Conservation (phyloP, 257 asterid genomes). For the Nicotiana paniculata region DNA sequence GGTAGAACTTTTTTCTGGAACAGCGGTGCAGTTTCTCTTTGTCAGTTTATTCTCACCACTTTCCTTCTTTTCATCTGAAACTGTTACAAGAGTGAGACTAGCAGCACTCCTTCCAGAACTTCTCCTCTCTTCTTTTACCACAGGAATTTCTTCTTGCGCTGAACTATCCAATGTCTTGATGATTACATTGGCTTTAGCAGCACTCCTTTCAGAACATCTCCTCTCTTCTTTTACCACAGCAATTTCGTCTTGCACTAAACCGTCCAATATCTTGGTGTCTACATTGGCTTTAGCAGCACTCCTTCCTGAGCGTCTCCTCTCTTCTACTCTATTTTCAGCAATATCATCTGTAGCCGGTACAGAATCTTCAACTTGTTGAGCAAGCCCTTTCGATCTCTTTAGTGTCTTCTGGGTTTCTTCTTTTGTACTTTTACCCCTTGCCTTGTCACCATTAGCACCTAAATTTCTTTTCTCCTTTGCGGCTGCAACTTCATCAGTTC, state of each 20-base stretch:
- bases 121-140: no score
- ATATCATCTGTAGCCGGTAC: neutral
- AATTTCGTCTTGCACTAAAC: constrained; percentile 15
- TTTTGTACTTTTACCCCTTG: neutral
- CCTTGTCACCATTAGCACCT: neutral
- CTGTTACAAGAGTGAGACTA: neutral
- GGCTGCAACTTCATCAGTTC: neutral
- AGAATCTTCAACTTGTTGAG: constrained; percentile 10
- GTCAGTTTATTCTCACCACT: neutral
- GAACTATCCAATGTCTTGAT: no score
- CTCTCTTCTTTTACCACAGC: neutral
- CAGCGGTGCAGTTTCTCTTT: neutral
- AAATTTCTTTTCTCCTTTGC: constrained; percentile 10
- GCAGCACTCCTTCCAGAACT: neutral
- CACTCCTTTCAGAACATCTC: neutral
- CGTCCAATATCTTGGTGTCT: neutral
- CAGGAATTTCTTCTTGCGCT: no score
- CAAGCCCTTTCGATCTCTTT: constrained; percentile 37
- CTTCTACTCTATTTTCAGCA: constrained; percentile 14
- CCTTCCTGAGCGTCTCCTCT: constrained; percentile 37
- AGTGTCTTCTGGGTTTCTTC: constrained; percentile 18
- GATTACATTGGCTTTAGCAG: no score
- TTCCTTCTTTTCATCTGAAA: neutral
- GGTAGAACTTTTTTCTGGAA: neutral
- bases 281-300: constrained; percentile 12